Percentiles rank a stretch among this genome's conserved stretches.
phyloP scores from a whole-genome alignment of 2,329 filamentous ascomycete species.

The Microsporum audouinii region DNA sequence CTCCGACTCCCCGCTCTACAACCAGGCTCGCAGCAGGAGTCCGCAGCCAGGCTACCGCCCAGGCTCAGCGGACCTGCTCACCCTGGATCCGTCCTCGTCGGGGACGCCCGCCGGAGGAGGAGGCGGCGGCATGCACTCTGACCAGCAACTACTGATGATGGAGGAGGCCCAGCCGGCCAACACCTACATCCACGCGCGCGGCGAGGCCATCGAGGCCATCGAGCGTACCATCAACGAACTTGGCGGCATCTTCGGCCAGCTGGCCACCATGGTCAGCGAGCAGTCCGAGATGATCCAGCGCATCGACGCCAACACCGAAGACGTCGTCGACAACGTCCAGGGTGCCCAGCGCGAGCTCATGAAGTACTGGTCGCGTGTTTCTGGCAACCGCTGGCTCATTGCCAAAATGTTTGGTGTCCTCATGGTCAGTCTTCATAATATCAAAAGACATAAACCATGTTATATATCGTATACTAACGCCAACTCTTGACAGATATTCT shows the following conservation, averaged over 20 bases:
- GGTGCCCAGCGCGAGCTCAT: slow-evolving; percentile 88
- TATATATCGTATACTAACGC: neutral
- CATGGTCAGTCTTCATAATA: slow-evolving; percentile 45
- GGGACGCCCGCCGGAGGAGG: slow-evolving; percentile 17
- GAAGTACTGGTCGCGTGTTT: slow-evolving; percentile 93
- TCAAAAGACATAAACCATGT: too few relatives aligned
- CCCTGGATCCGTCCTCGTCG: slow-evolving; percentile 57
- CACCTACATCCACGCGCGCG: slow-evolving; percentile 81
- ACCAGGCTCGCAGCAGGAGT: slow-evolving; percentile 58
- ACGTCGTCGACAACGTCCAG: slow-evolving; percentile 96
- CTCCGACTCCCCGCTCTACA: slow-evolving; percentile 77
- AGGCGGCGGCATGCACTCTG: slow-evolving; percentile 46
- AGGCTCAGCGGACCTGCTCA: slow-evolving; percentile 57
- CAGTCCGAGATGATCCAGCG: slow-evolving; percentile 96
- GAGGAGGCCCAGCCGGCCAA: slow-evolving; percentile 76
- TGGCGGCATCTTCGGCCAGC: slow-evolving; percentile 82
- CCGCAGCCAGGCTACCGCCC: slow-evolving; percentile 45
- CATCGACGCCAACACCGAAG: slow-evolving; percentile 94
- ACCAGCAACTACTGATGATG: slow-evolving; percentile 84
- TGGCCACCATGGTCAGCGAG: slow-evolving; percentile 93
- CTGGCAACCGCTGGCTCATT: slow-evolving; percentile 89
- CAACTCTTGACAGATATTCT: slow-evolving; percentile 12
- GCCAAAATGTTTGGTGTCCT: slow-evolving; percentile 71
- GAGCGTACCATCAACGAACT: slow-evolving; percentile 90
- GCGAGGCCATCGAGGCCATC: slow-evolving; percentile 92